Evolutionary conservation across 2,329 filamentous ascomycete species (phyloP), one percentile per base, ranked within the genome.

Genomic region (Exophiala phaeomuriformis): DNA sequence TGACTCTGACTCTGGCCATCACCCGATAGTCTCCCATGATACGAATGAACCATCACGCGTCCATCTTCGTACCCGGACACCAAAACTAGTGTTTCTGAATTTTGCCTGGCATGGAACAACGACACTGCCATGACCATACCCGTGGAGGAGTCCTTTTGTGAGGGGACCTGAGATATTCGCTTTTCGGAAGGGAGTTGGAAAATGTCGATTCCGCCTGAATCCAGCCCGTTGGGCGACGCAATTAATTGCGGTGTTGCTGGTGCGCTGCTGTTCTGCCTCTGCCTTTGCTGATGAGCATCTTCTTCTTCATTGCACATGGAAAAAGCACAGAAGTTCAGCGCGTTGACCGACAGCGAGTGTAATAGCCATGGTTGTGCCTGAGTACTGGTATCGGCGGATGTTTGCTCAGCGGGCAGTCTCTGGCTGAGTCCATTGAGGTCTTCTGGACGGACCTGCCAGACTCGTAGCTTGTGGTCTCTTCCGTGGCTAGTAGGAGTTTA

Each of bases 261-360:
- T 19, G 19, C 8, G 39, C 27, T 5, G 39, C 39, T 27, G 39
- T 29, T 9, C 10, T 35, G 9, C 4, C 5, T 29, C 29, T 37
- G 19, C 10, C 27, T 28, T 30, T 19, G 9, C 36, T 5, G 12
- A 12, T 41, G 12, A 5, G 12, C 1, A 10, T 4, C 28, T 41
- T 28, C 56, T 55, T 41, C 65, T 59, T 70, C 66, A 55, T 74
- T 55, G 65, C 84, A 84, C 57, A 78, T 77, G 1, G 85, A 78
- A 67, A 95, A 95, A 1, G 86, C 79, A 67, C 93, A 98, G 67
- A 97, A 98, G 66, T 97, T 98, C 72, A 97, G 80, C 1, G 91
- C 89, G 65, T 96, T 96, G 41, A 97, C 89, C 3, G 86, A 77
- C 3, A 98, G 73, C 3, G 87, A 79, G 69, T 95, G 81, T 27